Evolutionary conservation across 2,329 filamentous ascomycete genomes (phyloP), one percentile per base, ranked within the genome.

Genomic region (Colletotrichum euphorbiae): DNA sequence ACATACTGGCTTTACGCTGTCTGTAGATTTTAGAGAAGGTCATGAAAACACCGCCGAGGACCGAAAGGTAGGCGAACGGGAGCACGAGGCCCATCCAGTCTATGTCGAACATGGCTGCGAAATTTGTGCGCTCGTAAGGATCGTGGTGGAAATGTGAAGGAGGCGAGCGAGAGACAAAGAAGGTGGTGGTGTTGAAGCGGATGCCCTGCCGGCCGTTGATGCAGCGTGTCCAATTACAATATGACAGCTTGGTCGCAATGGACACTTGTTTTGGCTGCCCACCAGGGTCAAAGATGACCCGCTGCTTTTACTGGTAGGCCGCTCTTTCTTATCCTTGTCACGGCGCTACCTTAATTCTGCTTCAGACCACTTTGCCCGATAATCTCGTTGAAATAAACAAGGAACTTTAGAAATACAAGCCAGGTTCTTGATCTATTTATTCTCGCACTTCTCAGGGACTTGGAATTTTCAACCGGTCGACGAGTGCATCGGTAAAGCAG

Each of bases 21-120:
- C 95, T 91, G 81, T 98, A 98, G 71, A 98, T 89, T 64, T 89
- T 93, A 54, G 93, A 97, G 82, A 99, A 99, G 72, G 93, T 96
- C 77, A 92, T 91, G 73, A 99, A 88, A 40, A 94, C 95, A 75
- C 94, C 93, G 75, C 93, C 86, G 62, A 99, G 90, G 68, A 98
- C 92, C 73, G 89, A 86, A 68, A 99, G 86, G 81, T 99, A 99
- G 81, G 93, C 91, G 77, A 98, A 88, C 69, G 96, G 95, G 75
- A 98, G 89, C 76, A 89, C 84, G 70, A 98, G 90, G 82, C 92
- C 91, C 81, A 92, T 83, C 93, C 93, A 97, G 85, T 97, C 89
- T 9, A 71, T 54, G 51, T 70, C 77, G 66, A 84, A 80, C 84
- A 88, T 87, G 67, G 72, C 77, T 76, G 71, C 55, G 56, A 38